Conservation (phyloP, 805 yeast genomes). For the Saccharomycopsis guyanensis region DNA sequence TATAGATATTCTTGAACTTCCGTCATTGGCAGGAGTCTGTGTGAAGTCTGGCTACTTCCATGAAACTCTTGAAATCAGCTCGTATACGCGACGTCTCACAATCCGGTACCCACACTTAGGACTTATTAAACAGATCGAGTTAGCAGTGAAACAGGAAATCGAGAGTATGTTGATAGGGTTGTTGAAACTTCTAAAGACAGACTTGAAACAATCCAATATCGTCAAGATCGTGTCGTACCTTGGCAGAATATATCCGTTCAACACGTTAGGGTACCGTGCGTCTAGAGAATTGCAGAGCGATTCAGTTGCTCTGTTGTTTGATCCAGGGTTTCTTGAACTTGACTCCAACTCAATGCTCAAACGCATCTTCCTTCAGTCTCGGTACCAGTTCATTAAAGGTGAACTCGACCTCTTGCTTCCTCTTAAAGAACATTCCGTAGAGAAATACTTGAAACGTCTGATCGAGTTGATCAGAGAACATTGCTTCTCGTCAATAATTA, state of each 20-base stretch:
- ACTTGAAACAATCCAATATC: constrained; percentile 69
- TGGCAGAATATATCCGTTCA: constrained; percentile 54
- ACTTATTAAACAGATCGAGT: constrained; percentile 43
- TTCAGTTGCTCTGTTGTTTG: constrained; percentile 9
- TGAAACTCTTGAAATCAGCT: constrained; percentile 79
- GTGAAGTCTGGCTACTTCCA: constrained; percentile 80
- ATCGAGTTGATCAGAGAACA: constrained; percentile 82
- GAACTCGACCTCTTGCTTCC: constrained; percentile 56
- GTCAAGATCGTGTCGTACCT: constrained; percentile 74
- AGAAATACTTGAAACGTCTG: constrained; percentile 65
- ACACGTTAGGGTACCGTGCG: constrained; percentile 1
- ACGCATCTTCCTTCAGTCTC: constrained; percentile 55
- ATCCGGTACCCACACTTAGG: constrained; percentile 59
- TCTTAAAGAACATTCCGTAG: constrained; percentile 41
- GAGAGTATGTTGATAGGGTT: constrained; percentile 64
- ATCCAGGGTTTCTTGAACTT: constrained; percentile 3
- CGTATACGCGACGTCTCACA: constrained; percentile 59
- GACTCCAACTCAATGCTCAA: constrained; percentile 32
- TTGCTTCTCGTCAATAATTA: constrained; percentile 64
- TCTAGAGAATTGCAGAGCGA: neutral
- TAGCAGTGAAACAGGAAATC: constrained; percentile 48
- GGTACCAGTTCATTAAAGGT: constrained; percentile 56
- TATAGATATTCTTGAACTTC: constrained; percentile 74
- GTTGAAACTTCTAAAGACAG: constrained; percentile 61
- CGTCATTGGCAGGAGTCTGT: constrained; percentile 77